Conservation (phyloP, 441 rosid genomes). For the Macaranga tanarius region DNA sequence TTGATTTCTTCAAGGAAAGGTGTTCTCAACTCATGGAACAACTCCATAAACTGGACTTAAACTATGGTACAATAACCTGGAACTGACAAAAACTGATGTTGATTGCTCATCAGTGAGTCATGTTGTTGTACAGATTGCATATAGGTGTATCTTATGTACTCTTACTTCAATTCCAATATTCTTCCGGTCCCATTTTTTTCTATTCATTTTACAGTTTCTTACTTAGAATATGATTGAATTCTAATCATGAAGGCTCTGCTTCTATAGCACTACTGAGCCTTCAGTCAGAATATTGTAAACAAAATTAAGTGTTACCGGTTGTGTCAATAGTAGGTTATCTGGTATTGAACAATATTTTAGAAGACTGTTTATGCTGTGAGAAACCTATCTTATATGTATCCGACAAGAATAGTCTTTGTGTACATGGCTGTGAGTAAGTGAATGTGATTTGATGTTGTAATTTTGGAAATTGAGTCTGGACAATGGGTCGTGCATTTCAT, state of each 20-base stretch:
- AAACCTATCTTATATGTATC: conserved; percentile 5
- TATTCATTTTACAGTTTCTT: no score
- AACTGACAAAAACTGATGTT: conserved; percentile 36
- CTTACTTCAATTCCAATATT: no score
- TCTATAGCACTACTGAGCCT: no score
- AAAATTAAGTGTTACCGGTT: conserved; percentile 8
- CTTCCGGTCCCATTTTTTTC: no score
- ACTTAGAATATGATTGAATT: no score
- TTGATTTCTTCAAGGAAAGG: no score
- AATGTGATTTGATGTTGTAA: background rate
- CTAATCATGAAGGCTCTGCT: no score
- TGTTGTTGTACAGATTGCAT: conserved; percentile 57
- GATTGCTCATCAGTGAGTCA: background rate
- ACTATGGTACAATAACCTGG: conserved; percentile 77
- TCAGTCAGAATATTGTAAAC: no score
- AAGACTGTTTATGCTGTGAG: conserved; percentile 15
- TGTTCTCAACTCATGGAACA: conserved; percentile 96
- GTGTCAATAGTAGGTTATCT: conserved; percentile 32
- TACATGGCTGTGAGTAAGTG: conserved; percentile 8
- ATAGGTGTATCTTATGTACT: conserved; percentile 31
- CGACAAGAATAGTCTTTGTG: background rate
- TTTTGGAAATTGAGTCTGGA: conserved; percentile 3
- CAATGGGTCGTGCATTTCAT: no score
- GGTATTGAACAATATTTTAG: conserved; percentile 5
- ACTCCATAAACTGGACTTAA: conserved; percentile 85